Evolutionary conservation across 2,329 filamentous ascomycete species (phyloP), one percentile per base, ranked within the genome.

Genomic region (Juglanconis sp.): DNA sequence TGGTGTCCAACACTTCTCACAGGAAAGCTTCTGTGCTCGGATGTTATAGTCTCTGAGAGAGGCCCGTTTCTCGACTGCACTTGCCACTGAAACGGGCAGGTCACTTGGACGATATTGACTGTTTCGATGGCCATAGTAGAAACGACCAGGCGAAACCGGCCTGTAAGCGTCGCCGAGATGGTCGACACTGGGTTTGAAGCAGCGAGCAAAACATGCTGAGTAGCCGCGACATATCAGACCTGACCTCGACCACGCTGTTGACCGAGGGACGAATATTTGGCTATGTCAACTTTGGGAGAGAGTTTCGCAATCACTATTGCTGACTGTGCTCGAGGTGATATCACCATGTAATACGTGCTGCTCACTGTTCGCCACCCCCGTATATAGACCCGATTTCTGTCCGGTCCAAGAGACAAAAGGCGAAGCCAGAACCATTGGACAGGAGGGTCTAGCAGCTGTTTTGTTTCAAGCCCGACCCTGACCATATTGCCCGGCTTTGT

Each of bases 401-500:
- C 55, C 55, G 15, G n/a, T 36, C 30, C 46, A 40, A 13, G 13
- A 51, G 32, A 6, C 9, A 30, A 10, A 30, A 32, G 47, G 32
- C 46, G 38, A 24, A 48, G 35, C 13, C 8, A 13, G 3, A 48
- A 57, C 13, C 13, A 61, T 63, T 63, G 58, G 61, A 49, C 40
- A 36, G 10, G 50, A 51, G 36, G 42, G 32, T 38, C 54, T 49
- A 38, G 38, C 5, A 57, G 31, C 6, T 15, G 13, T 38, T 34
- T 51, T 31, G 57, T 61, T 60, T 63, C 52, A 49, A 32, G 58
- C 61, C 51, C 57, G 58, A 54, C 50, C 61, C 51, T 53, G 58
- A 54, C 50, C 57, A 52, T 13, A 35, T 46, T 48, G 54, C 44
- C 50, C 17, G 61, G 58, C 61, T 60, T n/a, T n/a, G n/a, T 32